A percentile compares a stretch with the other conserved stretches of the same genome.
Evolutionary conservation across 1,284 basidiomycete genomes (phyloP).

Genomic region (Bjerkandera adusta): DNA sequence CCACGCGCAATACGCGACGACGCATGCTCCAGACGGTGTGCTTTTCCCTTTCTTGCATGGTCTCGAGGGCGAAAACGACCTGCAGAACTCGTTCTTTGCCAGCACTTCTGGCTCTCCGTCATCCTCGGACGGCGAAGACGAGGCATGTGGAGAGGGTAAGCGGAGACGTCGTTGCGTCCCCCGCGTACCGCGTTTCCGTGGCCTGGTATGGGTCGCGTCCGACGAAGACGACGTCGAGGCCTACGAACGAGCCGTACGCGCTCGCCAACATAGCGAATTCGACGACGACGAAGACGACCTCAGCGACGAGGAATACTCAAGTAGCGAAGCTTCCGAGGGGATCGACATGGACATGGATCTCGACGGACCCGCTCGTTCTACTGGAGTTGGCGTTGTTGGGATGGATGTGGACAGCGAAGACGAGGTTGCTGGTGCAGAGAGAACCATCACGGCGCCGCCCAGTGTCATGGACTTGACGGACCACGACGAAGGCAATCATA

Average conservation of each 20-base stretch:
- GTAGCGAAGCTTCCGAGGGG: slow-evolving; percentile 30
- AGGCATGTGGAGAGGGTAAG: not conserved
- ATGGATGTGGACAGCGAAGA: slow-evolving; percentile 22
- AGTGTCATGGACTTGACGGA: slow-evolving; percentile 9
- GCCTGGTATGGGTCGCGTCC: slow-evolving; percentile 73
- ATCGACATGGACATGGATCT: slow-evolving; percentile 27
- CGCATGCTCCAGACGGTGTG: slow-evolving; percentile 72
- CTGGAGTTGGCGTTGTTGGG: slow-evolving; percentile 27
- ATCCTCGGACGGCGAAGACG: not conserved
- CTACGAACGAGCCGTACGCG: slow-evolving; percentile 19
- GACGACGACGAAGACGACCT: not conserved
- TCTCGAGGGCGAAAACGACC: slow-evolving; percentile 74
- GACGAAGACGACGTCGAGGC: slow-evolving; percentile 51
- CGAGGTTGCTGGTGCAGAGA: not conserved
- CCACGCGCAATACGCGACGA: slow-evolving; percentile 58
- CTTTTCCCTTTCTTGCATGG: slow-evolving; percentile 85
- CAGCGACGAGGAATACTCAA: slow-evolving; percentile 24
- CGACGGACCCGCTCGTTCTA: no score
- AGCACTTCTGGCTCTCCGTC: slow-evolving; percentile 33
- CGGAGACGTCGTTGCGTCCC: slow-evolving; percentile 6
- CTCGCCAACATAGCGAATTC: not conserved
- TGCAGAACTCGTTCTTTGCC: slow-evolving; percentile 81
- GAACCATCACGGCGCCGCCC: slow-evolving; percentile 2
- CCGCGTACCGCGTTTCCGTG: slow-evolving; percentile 47
- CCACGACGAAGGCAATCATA: slow-evolving; percentile 32